These are phyloP conservation scores for Endocalyx cinctus DNA, from an alignment of 2,329 filamentous ascomycete genomes.

Conservation along the genomic window DNA sequence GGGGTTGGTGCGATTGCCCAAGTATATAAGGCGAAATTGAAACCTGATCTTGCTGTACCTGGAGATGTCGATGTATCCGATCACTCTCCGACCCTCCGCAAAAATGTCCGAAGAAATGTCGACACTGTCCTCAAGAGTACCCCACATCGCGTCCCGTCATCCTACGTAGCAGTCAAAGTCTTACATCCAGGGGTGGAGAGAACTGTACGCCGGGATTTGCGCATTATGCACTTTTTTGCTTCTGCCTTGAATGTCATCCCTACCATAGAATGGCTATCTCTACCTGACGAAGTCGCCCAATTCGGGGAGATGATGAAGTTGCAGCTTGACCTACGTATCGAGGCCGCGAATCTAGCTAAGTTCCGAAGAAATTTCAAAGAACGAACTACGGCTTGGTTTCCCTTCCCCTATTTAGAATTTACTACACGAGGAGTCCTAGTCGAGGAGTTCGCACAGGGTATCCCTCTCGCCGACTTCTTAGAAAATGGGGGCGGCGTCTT, in stretches of 20 bases:
- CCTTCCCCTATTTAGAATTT: conserved; percentile 87
- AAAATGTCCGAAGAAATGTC: conserved; percentile 74
- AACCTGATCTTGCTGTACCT: conserved; percentile 66
- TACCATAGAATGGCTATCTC: conserved; percentile 93
- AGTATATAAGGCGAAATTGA: conserved; percentile 93
- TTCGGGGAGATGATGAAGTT: conserved; percentile 99
- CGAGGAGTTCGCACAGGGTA: conserved; percentile 93
- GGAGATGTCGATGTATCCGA: conserved; percentile 53
- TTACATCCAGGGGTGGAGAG: conserved; percentile 88
- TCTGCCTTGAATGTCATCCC: conserved; percentile 78
- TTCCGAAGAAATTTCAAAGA: conserved; percentile 90
- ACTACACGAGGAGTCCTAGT: conserved; percentile 89
- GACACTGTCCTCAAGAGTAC: conserved; percentile 82
- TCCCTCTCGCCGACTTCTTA: conserved; percentile 84
- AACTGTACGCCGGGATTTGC: conserved; percentile 81
- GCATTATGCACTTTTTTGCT: conserved; percentile 93
- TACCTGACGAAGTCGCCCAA: conserved; percentile 88
- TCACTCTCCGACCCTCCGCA: conserved; percentile 52
- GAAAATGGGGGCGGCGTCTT: conserved; percentile 89
- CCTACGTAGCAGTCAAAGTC: conserved; percentile 93
- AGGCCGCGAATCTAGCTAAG: conserved; percentile 80
- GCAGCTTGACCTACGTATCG: conserved; percentile 93
- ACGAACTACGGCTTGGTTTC: conserved; percentile 92
- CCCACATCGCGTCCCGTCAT: conserved; percentile 79
- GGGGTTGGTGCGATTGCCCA: conserved; percentile 96